Evolutionary conservation across 2,329 filamentous ascomycete genomes (phyloP).

Genomic region (Cladorrhinum sp.): DNA sequence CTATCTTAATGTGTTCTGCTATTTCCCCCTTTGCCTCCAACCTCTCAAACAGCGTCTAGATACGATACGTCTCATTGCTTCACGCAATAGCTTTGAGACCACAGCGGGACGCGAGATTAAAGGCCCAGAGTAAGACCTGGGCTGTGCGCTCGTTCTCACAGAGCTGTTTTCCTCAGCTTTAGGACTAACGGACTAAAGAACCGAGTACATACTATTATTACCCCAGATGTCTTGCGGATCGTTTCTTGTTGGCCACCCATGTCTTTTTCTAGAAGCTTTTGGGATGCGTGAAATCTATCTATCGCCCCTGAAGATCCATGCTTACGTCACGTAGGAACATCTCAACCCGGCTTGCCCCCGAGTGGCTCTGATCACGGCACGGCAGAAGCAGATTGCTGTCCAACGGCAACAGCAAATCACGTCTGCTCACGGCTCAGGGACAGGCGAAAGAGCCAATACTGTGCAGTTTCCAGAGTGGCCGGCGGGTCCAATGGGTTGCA

Average conservation of each 20-base stretch:
- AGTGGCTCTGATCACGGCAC: slow-evolving; percentile 12
- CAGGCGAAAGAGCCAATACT: not conserved
- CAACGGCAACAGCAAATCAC: slow-evolving; percentile 10
- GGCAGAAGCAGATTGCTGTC: not conserved
- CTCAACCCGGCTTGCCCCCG: slow-evolving; percentile 8
- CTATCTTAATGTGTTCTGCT: not conserved
- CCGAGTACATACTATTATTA: slow-evolving; percentile 50
- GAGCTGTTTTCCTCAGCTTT: slow-evolving; percentile 58
- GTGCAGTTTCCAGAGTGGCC: not conserved
- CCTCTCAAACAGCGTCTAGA: slow-evolving; percentile 49
- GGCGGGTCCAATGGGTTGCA: not conserved
- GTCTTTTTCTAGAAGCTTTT: not conserved
- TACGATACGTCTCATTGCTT: slow-evolving; percentile 62
- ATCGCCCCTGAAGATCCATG: slow-evolving; percentile 1
- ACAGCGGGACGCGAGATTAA: slow-evolving; percentile 61
- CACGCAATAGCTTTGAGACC: slow-evolving; percentile 53
- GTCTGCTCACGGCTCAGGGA: slow-evolving; percentile 11
- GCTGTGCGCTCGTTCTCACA: slow-evolving; percentile 56
- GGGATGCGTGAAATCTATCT: not conserved
- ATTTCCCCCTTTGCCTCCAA: not conserved
- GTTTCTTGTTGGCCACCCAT: not conserved
- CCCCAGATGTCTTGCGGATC: not conserved
- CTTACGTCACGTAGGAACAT: slow-evolving; percentile 17
- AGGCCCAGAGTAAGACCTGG: slow-evolving; percentile 25
- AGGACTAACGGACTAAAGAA: slow-evolving; percentile 61